Evolutionary conservation across 2,329 filamentous ascomycete genomes (phyloP).

Genomic region (Alternaria ethzedia): DNA sequence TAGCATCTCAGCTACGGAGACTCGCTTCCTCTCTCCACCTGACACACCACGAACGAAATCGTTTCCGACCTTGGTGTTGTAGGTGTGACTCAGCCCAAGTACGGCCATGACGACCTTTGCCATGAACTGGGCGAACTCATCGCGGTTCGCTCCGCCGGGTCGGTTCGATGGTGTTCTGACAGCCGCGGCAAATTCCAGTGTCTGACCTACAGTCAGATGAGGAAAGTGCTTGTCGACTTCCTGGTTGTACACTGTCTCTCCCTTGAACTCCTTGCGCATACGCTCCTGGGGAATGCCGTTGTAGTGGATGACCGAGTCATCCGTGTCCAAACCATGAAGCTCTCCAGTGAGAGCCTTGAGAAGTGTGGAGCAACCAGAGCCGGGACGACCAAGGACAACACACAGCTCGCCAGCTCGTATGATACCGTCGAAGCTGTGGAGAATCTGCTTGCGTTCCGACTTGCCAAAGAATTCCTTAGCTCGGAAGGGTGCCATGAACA

Average conservation of each 20-base stretch:
- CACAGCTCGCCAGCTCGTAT: conserved; percentile 59
- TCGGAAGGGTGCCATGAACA: conserved; percentile 64
- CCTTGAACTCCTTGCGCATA: conserved; percentile 57
- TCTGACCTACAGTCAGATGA: conserved; percentile 63
- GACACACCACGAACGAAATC: conserved; percentile 68
- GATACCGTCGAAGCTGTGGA: conserved; percentile 61
- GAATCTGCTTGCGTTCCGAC: conserved; percentile 61
- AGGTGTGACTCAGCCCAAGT: conserved; percentile 62
- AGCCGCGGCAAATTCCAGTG: conserved; percentile 62
- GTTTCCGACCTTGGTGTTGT: conserved; percentile 62
- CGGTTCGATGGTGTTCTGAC: conserved; percentile 57
- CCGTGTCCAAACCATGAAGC: conserved; percentile 63
- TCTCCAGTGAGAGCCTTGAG: conserved; percentile 68
- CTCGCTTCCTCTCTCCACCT: conserved; percentile 67
- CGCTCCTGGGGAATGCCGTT: conserved; percentile 58
- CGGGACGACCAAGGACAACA: conserved; percentile 56
- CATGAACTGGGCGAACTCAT: conserved; percentile 55
- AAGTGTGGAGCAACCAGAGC: conserved; percentile 68
- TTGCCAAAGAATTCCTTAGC: conserved; percentile 59
- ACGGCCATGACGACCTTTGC: conserved; percentile 60
- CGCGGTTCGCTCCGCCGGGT: conserved; percentile 45
- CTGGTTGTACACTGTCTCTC: conserved; percentile 55
- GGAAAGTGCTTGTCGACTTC: conserved; percentile 62
- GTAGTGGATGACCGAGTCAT: conserved; percentile 65
- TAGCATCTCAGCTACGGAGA: conserved; percentile 64